phyloP scores from a whole-genome alignment of 2,329 filamentous ascomycete genomes.

The Monosporascus sp. region DNA sequence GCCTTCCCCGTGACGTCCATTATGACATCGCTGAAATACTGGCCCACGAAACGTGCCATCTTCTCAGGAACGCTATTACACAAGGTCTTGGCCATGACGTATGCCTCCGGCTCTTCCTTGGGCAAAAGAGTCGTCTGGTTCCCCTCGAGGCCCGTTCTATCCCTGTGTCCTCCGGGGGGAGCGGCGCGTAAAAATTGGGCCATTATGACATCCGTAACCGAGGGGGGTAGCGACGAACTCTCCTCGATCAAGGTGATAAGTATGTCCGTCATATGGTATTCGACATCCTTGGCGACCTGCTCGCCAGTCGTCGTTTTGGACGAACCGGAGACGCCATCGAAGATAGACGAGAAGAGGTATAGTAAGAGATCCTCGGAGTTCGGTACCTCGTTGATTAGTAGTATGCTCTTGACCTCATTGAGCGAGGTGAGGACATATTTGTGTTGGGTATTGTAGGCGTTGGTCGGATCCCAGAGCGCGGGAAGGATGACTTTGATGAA shows the following conservation, averaged over 20 bases:
- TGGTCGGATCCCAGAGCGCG: constrained; percentile 75
- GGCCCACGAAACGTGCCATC: constrained; percentile 89
- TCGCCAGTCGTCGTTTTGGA: constrained; percentile 72
- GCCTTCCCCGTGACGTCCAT: constrained; percentile 71
- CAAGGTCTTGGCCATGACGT: constrained; percentile 92
- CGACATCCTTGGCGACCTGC: constrained; percentile 84
- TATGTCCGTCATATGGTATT: constrained; percentile 85
- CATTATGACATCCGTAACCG: constrained; percentile 87
- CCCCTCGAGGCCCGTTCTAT: constrained; percentile 57
- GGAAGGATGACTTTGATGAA: constrained; percentile 81
- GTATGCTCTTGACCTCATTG: constrained; percentile 88
- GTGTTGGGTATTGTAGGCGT: constrained; percentile 90
- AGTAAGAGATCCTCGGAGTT: constrained; percentile 74
- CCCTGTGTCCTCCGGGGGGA: constrained; percentile 58
- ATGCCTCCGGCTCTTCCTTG: constrained; percentile 85
- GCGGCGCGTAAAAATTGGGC: constrained; percentile 92
- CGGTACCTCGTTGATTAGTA: constrained; percentile 83
- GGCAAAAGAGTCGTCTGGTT: constrained; percentile 79
- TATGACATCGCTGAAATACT: constrained; percentile 96
- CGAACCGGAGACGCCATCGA: constrained; percentile 82
- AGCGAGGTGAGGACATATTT: constrained; percentile 86
- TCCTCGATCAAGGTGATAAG: constrained; percentile 86
- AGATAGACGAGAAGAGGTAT: constrained; percentile 80
- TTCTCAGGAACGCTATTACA: constrained; percentile 87
- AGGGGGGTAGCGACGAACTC: constrained; percentile 66